Percentiles rank a stretch among this genome's conserved stretches.
phyloP scores from a whole-genome alignment of 2,329 filamentous ascomycete species.

The Cercospora sojina region DNA sequence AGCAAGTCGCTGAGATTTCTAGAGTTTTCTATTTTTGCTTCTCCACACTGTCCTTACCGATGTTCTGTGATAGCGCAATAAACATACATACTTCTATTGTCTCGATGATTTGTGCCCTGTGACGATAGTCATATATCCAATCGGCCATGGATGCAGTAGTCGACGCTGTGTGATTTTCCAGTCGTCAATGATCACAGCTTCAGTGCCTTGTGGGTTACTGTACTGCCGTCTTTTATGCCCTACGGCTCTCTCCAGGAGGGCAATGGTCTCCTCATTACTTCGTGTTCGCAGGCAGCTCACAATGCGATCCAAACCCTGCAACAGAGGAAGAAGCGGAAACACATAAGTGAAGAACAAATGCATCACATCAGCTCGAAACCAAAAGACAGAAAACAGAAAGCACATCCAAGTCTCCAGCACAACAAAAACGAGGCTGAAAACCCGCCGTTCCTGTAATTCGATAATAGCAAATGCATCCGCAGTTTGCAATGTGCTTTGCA shows the following conservation, averaged over 20 bases:
- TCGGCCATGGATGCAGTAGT: constrained; percentile 49
- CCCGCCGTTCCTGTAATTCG: constrained; percentile 66
- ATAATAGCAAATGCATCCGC: constrained; percentile 70
- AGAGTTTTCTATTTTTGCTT: neutral
- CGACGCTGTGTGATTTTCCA: constrained; percentile 47
- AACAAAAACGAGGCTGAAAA: constrained; percentile 36
- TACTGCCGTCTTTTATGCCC: constrained; percentile 28
- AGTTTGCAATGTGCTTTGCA: constrained; percentile 64
- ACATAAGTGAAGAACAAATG: constrained; percentile 66
- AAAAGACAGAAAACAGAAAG: constrained; percentile 55
- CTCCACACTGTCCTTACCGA: constrained; percentile 7
- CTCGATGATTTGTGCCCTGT: constrained; percentile 24
- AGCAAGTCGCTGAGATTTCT: constrained; percentile 1
- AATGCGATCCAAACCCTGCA: constrained; percentile 67
- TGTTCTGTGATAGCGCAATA: neutral
- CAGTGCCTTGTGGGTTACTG: constrained; percentile 39
- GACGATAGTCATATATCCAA: constrained; percentile 48
- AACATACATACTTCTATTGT: neutral
- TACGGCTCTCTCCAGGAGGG: constrained; percentile 49
- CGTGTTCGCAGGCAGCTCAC: constrained; percentile 67
- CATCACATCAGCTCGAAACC: constrained; percentile 53
- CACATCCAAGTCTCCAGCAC: constrained; percentile 45
- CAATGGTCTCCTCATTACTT: constrained; percentile 63
- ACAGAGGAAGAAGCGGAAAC: constrained; percentile 65
- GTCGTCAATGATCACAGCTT: constrained; percentile 28